A percentile compares a stretch with the other conserved stretches of the same genome.
These are phyloP conservation scores for Thelephora aurantiotincta DNA, from an alignment of 768 basidiomycete genomes.

Conservation along the genomic window DNA sequence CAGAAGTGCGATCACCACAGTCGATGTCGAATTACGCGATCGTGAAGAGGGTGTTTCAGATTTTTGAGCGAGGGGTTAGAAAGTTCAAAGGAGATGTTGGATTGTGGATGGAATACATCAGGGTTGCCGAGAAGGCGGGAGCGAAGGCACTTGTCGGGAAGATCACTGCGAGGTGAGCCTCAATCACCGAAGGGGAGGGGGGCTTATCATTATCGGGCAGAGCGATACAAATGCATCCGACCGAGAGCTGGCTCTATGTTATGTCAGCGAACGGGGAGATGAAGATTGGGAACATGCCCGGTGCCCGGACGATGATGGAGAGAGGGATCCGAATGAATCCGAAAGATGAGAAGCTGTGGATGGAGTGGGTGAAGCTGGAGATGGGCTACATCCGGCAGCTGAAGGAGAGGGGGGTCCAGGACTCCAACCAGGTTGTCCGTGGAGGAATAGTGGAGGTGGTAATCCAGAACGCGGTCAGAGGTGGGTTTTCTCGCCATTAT, in stretches of 20 bases:
- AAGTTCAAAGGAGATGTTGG: slow-evolving; percentile 82
- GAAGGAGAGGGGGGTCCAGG: slow-evolving; percentile 28
- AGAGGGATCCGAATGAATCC: slow-evolving; percentile 72
- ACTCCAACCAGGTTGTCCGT: slow-evolving; percentile 50
- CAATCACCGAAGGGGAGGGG: neutral
- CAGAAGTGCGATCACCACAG: slow-evolving; percentile 27
- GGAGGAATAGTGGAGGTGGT: slow-evolving; percentile 73
- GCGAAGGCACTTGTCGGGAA: slow-evolving; percentile 70
- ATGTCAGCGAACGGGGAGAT: slow-evolving; percentile 78
- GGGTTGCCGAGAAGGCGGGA: slow-evolving; percentile 68
- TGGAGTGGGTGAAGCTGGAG: slow-evolving; percentile 86
- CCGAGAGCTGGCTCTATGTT: slow-evolving; percentile 64
- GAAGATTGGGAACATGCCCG: slow-evolving; percentile 53
- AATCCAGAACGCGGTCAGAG: slow-evolving; percentile 61
- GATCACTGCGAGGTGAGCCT: slow-evolving; percentile 62
- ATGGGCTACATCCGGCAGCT: slow-evolving; percentile 43
- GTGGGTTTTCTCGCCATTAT: slow-evolving; percentile 21
- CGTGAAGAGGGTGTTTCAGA: slow-evolving; percentile 72
- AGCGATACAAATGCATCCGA: slow-evolving; percentile 80
- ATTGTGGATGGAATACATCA: slow-evolving; percentile 82
- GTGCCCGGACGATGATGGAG: slow-evolving; percentile 72
- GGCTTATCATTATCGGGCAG: slow-evolving; percentile 23
- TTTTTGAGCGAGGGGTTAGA: slow-evolving; percentile 80
- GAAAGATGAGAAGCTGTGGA: slow-evolving; percentile 68
- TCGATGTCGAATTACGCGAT: slow-evolving; percentile 79